Base-by-base conservation (phyloP, 169 alveolate species). In the Amoebophrya sp. region DNA sequence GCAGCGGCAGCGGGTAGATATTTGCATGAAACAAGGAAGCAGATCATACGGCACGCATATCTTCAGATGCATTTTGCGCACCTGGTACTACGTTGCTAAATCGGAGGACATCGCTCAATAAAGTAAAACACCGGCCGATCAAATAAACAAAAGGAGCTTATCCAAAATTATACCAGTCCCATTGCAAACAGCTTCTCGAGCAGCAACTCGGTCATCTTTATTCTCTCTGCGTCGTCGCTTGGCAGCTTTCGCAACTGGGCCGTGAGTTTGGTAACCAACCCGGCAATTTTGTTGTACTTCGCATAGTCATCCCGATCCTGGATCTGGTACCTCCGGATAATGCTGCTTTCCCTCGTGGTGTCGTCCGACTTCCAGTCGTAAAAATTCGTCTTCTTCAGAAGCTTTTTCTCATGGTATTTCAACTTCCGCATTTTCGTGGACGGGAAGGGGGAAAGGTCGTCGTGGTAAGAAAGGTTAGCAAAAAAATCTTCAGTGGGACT, bases 381-480 rank as follows among this genome's bases (percentile, higher is more conserved):
- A 53, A 98, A 97, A 95, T 99, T 98, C 40, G 97, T 98, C 95
- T 98, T 98, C 95, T 98, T 98, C 89, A 98, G 94, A 53, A 99
- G 95, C 94, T 98, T 99, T 94, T 98, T 98, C 97, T 99, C 99
- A 91, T 99, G 99, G 94, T 95, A 97, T 95, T 98, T 99, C 90
- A 99, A 96, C 95, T 98, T 96, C 95, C 99, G 96, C 99, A 99
- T 99, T 18, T 47, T 47, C n/a, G n/a, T n/a, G n/a, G n/a, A n/a
- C n/a, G n/a, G n/a, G n/a, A n/a, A n/a, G n/a, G n/a, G n/a, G n/a
- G n/a, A n/a, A n/a, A n/a, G n/a, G n/a, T n/a, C n/a, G n/a, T n/a
- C n/a, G n/a, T n/a, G n/a, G n/a, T n/a, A n/a, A n/a, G n/a, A n/a
- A n/a, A n/a, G n/a, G n/a, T n/a, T n/a, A n/a, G n/a, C n/a, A n/a